phyloP scores from a whole-genome alignment of 306 rosid genomes.

The Canavalia ensiformis region DNA sequence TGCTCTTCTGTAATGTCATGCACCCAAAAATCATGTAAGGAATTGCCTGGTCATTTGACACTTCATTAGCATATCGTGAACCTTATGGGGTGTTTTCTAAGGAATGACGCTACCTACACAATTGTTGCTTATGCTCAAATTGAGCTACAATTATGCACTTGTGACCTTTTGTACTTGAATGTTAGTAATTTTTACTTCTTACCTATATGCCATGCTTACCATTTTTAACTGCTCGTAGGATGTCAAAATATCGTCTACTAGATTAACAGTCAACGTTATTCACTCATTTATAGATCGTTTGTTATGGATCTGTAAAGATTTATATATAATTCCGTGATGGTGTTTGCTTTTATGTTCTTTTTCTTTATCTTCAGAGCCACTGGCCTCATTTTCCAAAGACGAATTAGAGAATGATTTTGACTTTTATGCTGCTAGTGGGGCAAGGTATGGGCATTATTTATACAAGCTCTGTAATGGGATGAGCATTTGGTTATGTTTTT shows the following conservation, averaged over 20 bases:
- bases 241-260: conserved; percentile 14
- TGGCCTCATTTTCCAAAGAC: conserved; percentile 56
- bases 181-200: conserved; percentile 32
- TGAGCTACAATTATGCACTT: conserved; percentile 26
- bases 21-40: conserved; percentile 25
- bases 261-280: conserved; percentile 35
- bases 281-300: conserved; percentile 19
- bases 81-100: conserved; percentile 15
- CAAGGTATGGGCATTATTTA: conserved; percentile 63
- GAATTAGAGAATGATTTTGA: conserved; percentile 61
- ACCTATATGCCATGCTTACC: neutral
- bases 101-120: conserved; percentile 5
- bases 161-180: neutral
- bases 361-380: conserved; percentile 58
- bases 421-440: conserved; percentile 46
- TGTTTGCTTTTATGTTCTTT: conserved; percentile 41
- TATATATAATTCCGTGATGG: conserved; percentile 38
- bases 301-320: neutral
- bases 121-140: conserved; percentile 8
- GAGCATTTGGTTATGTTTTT: conserved; percentile 43
- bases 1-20: conserved; percentile 31
- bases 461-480: conserved; percentile 26
- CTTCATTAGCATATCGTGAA: conserved; percentile 24
- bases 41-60: conserved; percentile 43
- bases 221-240: conserved; percentile 10